Conservation (phyloP, 106 monocot genomes). For the Dendrobium officinale region DNA sequence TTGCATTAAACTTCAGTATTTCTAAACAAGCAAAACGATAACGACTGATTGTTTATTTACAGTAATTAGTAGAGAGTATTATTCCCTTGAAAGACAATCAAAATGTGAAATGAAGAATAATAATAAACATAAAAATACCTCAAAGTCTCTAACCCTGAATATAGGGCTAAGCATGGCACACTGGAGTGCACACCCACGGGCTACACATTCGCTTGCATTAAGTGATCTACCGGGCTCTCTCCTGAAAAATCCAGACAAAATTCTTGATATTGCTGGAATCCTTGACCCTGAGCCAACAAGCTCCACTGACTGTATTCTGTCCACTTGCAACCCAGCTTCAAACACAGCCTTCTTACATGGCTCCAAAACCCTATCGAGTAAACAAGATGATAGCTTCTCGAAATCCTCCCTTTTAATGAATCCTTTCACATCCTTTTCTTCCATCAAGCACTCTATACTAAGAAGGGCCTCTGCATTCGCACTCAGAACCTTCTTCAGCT, state of each 20-base stretch:
- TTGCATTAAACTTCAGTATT: not conserved
- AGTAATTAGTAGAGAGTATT: not conserved
- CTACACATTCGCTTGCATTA: slow-evolving; percentile 81
- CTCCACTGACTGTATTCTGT: slow-evolving; percentile 65
- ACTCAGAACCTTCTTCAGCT: slow-evolving; percentile 87
- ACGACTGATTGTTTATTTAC: not conserved
- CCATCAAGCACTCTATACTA: slow-evolving; percentile 92
- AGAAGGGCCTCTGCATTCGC: slow-evolving; percentile 69
- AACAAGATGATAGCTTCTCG: slow-evolving; percentile 52
- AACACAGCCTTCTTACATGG: slow-evolving; percentile 56
- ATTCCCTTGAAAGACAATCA: not conserved
- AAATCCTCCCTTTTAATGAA: slow-evolving; percentile 87
- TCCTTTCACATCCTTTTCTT: slow-evolving; percentile 90
- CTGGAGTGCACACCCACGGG: slow-evolving; percentile 74
- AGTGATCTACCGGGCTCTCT: slow-evolving; percentile 53
- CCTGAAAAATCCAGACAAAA: slow-evolving; percentile 49
- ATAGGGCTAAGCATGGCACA: slow-evolving; percentile 72
- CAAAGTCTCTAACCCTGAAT: slow-evolving; percentile 72
- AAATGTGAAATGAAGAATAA: not conserved
- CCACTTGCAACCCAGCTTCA: slow-evolving; percentile 32
- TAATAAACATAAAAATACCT: slow-evolving; percentile 28
- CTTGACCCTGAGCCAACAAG: slow-evolving; percentile 89
- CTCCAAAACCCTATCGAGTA: slow-evolving; percentile 55
- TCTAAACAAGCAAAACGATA: not conserved
- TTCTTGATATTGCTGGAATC: slow-evolving; percentile 55